Percentiles rank a stretch among this genome's conserved stretches.
Evolutionary conservation across 2,329 filamentous ascomycete genomes (phyloP).

Genomic region (Stagonosporopsis vannaccii): DNA sequence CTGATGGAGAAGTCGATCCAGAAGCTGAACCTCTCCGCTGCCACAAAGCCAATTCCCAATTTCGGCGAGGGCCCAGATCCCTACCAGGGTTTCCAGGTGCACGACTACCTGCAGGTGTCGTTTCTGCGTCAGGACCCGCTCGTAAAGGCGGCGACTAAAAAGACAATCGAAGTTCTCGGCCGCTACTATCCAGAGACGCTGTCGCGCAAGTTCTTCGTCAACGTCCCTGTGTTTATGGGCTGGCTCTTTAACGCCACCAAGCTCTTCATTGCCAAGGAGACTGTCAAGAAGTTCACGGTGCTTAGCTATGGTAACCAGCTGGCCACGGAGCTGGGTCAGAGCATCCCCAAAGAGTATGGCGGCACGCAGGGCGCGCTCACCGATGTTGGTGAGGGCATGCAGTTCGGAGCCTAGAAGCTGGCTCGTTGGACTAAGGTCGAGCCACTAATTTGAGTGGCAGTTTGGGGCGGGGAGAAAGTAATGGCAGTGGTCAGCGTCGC

Average conservation of each 20-base stretch:
- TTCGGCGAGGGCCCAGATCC: conserved; percentile 72
- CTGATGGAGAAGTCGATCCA: conserved; percentile 87
- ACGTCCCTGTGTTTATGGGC: conserved; percentile 89
- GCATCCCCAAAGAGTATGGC: conserved; percentile 79
- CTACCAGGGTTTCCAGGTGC: conserved; percentile 90
- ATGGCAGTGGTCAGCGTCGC: conserved; percentile 24
- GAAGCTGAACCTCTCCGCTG: conserved; percentile 73
- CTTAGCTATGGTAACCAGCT: conserved; percentile 69
- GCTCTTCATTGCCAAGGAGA: conserved; percentile 57
- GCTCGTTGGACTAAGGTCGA: background rate
- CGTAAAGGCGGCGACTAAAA: conserved; percentile 77
- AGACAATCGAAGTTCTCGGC: conserved; percentile 82
- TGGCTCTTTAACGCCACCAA: conserved; percentile 66
- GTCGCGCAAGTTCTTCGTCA: conserved; percentile 93
- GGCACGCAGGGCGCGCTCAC: conserved; percentile 68
- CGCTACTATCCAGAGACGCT: conserved; percentile 89
- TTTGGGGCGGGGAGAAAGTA: conserved; percentile 12
- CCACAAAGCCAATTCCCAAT: conserved; percentile 74
- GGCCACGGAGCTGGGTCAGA: conserved; percentile 68
- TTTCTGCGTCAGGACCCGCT: conserved; percentile 83
- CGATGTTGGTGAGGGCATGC: conserved; percentile 53
- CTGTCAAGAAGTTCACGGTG: conserved; percentile 58
- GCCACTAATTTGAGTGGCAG: background rate
- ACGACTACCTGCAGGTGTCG: conserved; percentile 88
- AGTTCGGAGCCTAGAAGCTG: conserved; percentile 34